Conservation (phyloP, 2,329 filamentous ascomycete genomes). For the Helotiales sp. region DNA sequence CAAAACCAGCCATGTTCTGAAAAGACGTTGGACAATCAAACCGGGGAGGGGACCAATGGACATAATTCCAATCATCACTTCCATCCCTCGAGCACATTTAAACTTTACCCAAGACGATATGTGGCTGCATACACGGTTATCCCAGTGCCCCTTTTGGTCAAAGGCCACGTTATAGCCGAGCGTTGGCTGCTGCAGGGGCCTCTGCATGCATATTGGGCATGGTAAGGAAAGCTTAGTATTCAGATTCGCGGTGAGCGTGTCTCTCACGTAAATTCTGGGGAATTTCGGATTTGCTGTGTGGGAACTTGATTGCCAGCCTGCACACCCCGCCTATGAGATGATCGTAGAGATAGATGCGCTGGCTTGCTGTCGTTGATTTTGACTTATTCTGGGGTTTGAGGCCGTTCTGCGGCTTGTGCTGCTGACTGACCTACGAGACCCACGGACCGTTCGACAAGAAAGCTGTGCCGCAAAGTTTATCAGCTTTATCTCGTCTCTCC, state of each 20-base stretch:
- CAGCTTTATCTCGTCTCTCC: neutral
- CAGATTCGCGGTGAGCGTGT: neutral
- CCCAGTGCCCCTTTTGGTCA: too few species aligned
- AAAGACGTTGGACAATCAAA: too few species aligned
- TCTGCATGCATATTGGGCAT: neutral
- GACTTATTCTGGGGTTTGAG: neutral
- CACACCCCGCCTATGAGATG: neutral
- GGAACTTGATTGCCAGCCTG: neutral
- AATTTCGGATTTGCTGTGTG: neutral
- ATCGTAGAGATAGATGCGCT: neutral
- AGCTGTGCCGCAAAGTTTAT: neutral
- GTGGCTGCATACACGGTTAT: too few species aligned
- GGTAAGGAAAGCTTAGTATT: neutral
- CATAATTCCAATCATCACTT: too few species aligned
- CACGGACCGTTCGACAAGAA: neutral
- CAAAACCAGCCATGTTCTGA: too few species aligned
- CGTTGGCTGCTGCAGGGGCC: neutral
- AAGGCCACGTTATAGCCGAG: constrained; percentile 3
- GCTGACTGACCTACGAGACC: neutral
- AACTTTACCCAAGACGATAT: too few species aligned
- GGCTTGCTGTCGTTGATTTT: neutral
- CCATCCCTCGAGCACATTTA: too few species aligned
- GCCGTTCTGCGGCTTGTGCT: neutral
- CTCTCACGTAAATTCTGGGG: neutral
- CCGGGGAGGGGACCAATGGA: too few species aligned